These are phyloP conservation scores for Aspergillus leporis DNA, from an alignment of 495 filamentous ascomycete species.

Conservation along the genomic window DNA sequence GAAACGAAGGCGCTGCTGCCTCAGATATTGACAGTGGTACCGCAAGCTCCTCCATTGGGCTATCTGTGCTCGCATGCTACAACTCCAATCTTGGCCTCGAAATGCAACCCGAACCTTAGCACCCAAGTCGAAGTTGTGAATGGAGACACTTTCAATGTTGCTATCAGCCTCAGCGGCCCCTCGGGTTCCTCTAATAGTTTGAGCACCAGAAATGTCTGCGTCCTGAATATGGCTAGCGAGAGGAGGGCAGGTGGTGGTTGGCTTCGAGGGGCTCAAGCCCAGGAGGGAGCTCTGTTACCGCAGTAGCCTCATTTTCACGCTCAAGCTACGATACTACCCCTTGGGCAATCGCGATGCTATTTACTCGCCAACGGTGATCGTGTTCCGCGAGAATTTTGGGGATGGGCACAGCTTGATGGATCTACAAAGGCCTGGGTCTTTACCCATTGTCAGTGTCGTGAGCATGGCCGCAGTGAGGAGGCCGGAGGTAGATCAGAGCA, in stretches of 20 bases:
- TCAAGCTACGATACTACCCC: constrained; percentile 58
- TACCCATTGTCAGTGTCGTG: constrained; percentile 58
- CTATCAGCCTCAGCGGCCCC: constrained; percentile 36
- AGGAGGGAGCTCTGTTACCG: constrained; percentile 67
- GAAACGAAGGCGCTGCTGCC: constrained; percentile 19
- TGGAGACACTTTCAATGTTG: constrained; percentile 53
- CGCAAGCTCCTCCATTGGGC: constrained; percentile 25
- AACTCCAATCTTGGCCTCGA: constrained; percentile 17
- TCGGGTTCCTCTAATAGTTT: constrained; percentile 2
- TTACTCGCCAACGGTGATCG: constrained; percentile 59
- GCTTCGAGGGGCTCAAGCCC: constrained; percentile 53
- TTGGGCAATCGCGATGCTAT: constrained; percentile 51
- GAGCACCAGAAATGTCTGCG: constrained; percentile 42
- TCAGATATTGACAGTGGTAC: constrained; percentile 23
- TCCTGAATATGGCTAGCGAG: constrained; percentile 64
- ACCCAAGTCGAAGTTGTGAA: constrained; percentile 41
- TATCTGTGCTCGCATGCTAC: constrained; percentile 17
- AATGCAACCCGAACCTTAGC: constrained; percentile 23
- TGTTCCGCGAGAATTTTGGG: constrained; percentile 49
- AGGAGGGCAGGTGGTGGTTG: constrained; percentile 56
- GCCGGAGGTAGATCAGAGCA: constrained; percentile 39
- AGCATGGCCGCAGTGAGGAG: constrained; percentile 56
- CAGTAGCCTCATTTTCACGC: constrained; percentile 54
- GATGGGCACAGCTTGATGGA: constrained; percentile 46
- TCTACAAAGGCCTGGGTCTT: constrained; percentile 21